Conservation (phyloP, 164 flowering plant species). For the Liriodendron chinense region DNA sequence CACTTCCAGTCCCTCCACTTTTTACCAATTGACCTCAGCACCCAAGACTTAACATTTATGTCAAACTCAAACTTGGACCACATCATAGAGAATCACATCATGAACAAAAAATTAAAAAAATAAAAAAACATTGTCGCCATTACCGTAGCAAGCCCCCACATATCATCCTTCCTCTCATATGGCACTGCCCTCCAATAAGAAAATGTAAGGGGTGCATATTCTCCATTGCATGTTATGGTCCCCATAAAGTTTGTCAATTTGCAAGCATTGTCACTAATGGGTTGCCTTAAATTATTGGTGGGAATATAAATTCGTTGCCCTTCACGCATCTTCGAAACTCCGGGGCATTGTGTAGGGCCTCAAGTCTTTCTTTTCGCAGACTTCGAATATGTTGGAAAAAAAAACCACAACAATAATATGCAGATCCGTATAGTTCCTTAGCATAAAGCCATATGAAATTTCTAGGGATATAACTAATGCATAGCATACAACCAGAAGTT, state of each 20-base stretch:
- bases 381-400: too few species aligned
- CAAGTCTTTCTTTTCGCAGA: neutral
- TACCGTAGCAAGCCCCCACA: neutral
- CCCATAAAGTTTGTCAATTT: neutral
- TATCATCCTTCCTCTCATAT: neutral
- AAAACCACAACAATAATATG: too few species aligned
- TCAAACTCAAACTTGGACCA: constrained; percentile 25
- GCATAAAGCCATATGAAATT: too few species aligned
- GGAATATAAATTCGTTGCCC: neutral
- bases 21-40: constrained; percentile 16
- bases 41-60: constrained; percentile 18
- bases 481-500: too few species aligned
- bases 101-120: too few species aligned
- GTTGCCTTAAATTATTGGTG: neutral
- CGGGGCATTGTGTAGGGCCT: neutral
- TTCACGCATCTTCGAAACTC: too few species aligned
- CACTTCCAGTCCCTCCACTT: constrained; percentile 31
- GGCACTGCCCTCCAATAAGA: neutral
- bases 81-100: neutral
- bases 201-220: neutral
- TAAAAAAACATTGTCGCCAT: neutral
- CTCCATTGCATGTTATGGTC: neutral
- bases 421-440: too few species aligned
- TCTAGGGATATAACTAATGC: too few species aligned
- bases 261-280: neutral